These are phyloP conservation scores for Helicostylum pulchrum DNA, from an alignment of 192 early-diverging fungal species.

Conservation along the genomic window DNA sequence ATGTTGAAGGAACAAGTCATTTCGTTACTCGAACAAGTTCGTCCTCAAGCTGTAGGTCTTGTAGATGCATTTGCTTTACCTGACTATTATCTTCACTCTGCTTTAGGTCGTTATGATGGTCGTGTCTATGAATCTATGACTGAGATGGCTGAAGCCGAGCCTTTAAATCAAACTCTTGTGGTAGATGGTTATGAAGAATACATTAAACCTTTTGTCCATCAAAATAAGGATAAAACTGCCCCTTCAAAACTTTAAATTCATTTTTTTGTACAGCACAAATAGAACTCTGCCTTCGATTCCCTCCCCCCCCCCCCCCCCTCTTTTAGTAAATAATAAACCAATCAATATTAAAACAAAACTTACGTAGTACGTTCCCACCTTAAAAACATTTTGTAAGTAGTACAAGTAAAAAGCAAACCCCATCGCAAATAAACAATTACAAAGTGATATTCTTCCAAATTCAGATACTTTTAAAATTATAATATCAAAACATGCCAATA, in stretches of 20 bases:
- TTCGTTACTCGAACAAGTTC: conserved; percentile 56
- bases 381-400: too few relatives aligned
- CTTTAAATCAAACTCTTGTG: conserved; percentile 66
- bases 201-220: conserved; percentile 34
- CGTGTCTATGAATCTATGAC: conserved; percentile 76
- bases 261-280: too few relatives aligned
- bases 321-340: too few relatives aligned
- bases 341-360: too few relatives aligned
- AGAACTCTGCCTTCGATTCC: too few relatives aligned
- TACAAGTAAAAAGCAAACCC: too few relatives aligned
- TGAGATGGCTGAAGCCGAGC: conserved; percentile 70
- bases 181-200: conserved; percentile 53
- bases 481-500: too few relatives aligned
- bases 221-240: conserved; percentile 10
- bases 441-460: too few relatives aligned
- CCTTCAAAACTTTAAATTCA: conserved; percentile 25
- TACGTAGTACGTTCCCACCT: too few relatives aligned
- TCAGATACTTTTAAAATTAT: too few relatives aligned
- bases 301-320: too few relatives aligned
- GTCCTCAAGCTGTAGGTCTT: conserved; percentile 72
- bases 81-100: conserved; percentile 74
- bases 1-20: conserved; percentile 53
- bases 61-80: conserved; percentile 78
- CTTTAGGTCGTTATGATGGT: conserved; percentile 73
- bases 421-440: too few relatives aligned